Conservation (phyloP, 2,329 filamentous ascomycete genomes). For the Xylariaceae sp. region DNA sequence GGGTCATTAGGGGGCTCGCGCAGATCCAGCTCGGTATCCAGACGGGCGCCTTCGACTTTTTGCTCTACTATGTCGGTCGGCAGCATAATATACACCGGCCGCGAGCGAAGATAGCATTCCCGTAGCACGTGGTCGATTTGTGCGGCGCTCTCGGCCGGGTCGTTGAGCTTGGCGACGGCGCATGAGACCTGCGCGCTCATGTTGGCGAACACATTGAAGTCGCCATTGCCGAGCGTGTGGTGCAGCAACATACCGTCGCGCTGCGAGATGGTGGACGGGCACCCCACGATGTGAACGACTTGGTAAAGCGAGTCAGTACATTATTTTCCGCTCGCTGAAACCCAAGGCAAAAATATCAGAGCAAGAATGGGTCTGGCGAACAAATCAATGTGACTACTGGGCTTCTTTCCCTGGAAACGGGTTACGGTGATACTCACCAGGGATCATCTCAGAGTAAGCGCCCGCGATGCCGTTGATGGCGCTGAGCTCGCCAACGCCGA, state of each 20-base stretch:
- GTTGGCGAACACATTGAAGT: slow-evolving; percentile 77
- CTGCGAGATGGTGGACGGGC: slow-evolving; percentile 43
- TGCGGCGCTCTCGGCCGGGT: slow-evolving; percentile 63
- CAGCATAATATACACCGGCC: slow-evolving; percentile 79
- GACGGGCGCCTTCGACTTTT: slow-evolving; percentile 68
- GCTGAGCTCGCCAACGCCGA: slow-evolving; percentile 71
- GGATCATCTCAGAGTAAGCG: slow-evolving; percentile 68
- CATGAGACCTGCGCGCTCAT: slow-evolving; percentile 73
- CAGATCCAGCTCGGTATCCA: slow-evolving; percentile 69
- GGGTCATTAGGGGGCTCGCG: slow-evolving; percentile 59
- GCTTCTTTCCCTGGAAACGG: too few species aligned
- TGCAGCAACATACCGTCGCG: slow-evolving; percentile 49
- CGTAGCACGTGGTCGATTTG: slow-evolving; percentile 75
- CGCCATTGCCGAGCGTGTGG: slow-evolving; percentile 71
- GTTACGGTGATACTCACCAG: too few species aligned
- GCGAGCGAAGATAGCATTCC: slow-evolving; percentile 68
- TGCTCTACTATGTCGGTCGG: slow-evolving; percentile 76
- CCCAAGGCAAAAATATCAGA: too few species aligned
- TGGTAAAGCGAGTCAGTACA: too few species aligned
- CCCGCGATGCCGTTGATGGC: slow-evolving; percentile 71
- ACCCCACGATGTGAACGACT: slow-evolving; percentile 58
- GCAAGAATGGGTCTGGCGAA: too few species aligned
- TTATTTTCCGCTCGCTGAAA: too few species aligned
- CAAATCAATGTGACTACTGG: too few species aligned
- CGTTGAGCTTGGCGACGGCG: slow-evolving; percentile 65